These are phyloP conservation scores for Myxozyma kluyveri DNA, from an alignment of 805 yeast genomes.

Conservation along the genomic window DNA sequence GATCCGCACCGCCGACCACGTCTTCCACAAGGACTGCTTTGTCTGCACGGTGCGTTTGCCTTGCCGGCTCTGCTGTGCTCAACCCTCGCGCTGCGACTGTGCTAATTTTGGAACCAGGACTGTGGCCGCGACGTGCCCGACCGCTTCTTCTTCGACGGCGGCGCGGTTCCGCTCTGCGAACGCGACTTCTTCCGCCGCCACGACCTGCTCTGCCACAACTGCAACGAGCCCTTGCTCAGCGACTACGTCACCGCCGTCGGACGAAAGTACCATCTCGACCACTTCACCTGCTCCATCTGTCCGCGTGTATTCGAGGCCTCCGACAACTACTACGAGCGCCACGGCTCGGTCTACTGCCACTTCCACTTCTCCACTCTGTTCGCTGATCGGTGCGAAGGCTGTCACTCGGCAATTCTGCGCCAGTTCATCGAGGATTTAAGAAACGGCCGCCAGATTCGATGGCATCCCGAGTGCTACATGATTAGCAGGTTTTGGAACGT, in stretches of 20 bases:
- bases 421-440: slow-evolving; percentile 90
- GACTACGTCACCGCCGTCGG: slow-evolving; percentile 93
- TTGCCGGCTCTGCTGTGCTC: neutral
- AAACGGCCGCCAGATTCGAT: slow-evolving; percentile 88
- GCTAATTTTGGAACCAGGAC: slow-evolving; percentile 41
- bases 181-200: slow-evolving; percentile 85
- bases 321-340: slow-evolving; percentile 88
- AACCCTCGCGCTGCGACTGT: neutral
- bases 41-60: slow-evolving; percentile 28
- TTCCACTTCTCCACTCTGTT: slow-evolving; percentile 82
- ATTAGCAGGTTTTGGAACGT: slow-evolving; percentile 97
- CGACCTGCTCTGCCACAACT: slow-evolving; percentile 79
- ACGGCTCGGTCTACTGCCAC: slow-evolving; percentile 80
- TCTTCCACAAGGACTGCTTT: slow-evolving; percentile 27
- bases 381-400: slow-evolving; percentile 91
- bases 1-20: slow-evolving; percentile 23
- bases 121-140: slow-evolving; percentile 79
- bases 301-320: slow-evolving; percentile 81
- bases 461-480: slow-evolving; percentile 99
- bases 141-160: slow-evolving; percentile 82
- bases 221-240: slow-evolving; percentile 83
- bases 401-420: slow-evolving; percentile 83
- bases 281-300: slow-evolving; percentile 88
- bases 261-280: slow-evolving; percentile 88
- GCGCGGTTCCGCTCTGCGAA: slow-evolving; percentile 77